Conservation (phyloP, 2,329 filamentous ascomycete species). For the Phialocephala sp. region DNA sequence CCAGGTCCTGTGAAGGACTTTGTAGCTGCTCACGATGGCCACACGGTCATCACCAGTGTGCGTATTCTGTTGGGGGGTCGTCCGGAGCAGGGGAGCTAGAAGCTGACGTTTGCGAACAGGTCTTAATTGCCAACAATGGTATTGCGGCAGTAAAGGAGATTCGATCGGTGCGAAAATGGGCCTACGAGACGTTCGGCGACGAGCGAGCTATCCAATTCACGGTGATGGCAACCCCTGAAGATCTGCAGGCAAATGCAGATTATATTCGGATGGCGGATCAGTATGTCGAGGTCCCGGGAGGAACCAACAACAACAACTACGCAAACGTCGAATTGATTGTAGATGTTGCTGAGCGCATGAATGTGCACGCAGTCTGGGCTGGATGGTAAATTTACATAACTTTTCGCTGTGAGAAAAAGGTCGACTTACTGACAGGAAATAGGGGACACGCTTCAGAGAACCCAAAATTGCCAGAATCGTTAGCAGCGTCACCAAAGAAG, state of each 20-base stretch:
- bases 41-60: slow-evolving; percentile 98
- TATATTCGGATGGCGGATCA: slow-evolving; percentile 99
- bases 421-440: slow-evolving; percentile 27
- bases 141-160: slow-evolving; percentile 99
- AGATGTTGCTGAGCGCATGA: slow-evolving; percentile 97
- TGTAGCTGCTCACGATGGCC: slow-evolving; percentile 84
- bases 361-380: slow-evolving; percentile 98
- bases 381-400: slow-evolving; percentile 74
- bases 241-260: slow-evolving; percentile 95
- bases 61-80: slow-evolving; percentile 46
- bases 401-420: neutral
- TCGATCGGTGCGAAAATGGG: slow-evolving; percentile 99
- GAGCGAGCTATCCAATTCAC: slow-evolving; percentile 99
- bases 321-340: slow-evolving; percentile 99
- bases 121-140: slow-evolving; percentile 99
- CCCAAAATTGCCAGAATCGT: slow-evolving; percentile 93
- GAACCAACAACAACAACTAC: slow-evolving; percentile 99
- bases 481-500: slow-evolving; percentile 96
- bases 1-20: slow-evolving; percentile 95
- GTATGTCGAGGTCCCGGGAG: slow-evolving; percentile 98
- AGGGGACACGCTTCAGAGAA: slow-evolving; percentile 99
- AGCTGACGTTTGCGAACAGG: slow-evolving; percentile 56
- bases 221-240: slow-evolving; percentile 98
- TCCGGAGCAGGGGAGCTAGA: neutral
- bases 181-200: slow-evolving; percentile 98